phyloP scores from a whole-genome alignment of 441 rosid species.

The Gossypium lobatum region DNA sequence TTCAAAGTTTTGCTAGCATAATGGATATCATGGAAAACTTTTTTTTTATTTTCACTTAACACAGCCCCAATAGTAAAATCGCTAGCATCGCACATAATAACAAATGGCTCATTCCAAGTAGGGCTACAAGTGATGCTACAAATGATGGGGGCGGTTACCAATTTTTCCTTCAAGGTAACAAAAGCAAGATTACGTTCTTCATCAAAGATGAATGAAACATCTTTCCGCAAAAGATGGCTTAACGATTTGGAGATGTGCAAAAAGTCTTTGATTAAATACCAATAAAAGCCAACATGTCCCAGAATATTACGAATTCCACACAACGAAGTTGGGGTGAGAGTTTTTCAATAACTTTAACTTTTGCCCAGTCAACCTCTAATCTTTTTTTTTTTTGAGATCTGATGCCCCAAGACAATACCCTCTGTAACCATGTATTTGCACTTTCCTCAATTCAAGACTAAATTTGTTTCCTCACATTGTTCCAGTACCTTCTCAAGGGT shows the following conservation, averaged over 20 bases:
- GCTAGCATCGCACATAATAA: too few species aligned
- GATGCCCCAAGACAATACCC: neutral
- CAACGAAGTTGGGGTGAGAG: neutral
- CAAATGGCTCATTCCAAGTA: neutral
- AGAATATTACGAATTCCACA: neutral
- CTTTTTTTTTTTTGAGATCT: neutral
- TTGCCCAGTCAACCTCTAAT: neutral
- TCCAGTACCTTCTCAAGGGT: neutral
- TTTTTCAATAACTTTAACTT: neutral
- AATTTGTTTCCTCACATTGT: neutral
- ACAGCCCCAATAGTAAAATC: neutral
- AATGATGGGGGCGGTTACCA: neutral
- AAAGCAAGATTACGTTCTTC: too few species aligned
- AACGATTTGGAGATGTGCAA: neutral
- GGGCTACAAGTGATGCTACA: neutral
- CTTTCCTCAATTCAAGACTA: neutral
- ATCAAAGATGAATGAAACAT: neutral
- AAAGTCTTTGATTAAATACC: neutral
- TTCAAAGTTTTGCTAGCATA: neutral
- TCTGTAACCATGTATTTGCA: neutral
- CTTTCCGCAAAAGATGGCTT: neutral
- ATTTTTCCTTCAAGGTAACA: neutral
- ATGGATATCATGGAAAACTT: neutral
- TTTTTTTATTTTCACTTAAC: neutral
- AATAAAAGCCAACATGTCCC: neutral